Base-by-base conservation (phyloP, 2,329 filamentous ascomycete genomes). In the Trichophyton equinum region DNA sequence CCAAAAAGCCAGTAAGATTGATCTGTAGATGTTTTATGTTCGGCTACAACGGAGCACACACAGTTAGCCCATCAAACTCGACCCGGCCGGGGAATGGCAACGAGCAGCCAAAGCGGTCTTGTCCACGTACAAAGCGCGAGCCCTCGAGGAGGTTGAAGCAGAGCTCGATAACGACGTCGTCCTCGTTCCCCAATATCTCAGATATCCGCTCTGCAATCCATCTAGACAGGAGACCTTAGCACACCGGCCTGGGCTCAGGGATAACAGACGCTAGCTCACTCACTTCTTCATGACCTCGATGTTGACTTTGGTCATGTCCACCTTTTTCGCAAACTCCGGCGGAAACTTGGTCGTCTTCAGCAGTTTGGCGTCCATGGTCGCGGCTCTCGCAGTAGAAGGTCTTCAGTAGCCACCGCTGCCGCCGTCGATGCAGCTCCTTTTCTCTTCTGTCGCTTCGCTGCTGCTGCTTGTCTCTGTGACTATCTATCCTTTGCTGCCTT, bases 201-300 rank as follows among this genome's bases (percentile, higher is more conserved):
- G 87, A 88, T 61, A 99, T 89, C 73, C 87, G 89, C 68, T 86
- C 84, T 3, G 89, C 88, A 72, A 97, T 96, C 94, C 94, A 99
- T 79, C 91, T 96, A 67, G 57, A 51, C 27, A 33, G 40, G 9
- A 2, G 13, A 36, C 9, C 2, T 40, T n/a, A 18, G 18, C 18
- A 49, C 8, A 13, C 27, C 40, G 8, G 9, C 13, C 40, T 20
- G n/a, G 6, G 25, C 56, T 25, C 1, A 18, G 18, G 49, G 15
- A 55, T 33, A n/a, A 22, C 53, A 65, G 40, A 2, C 5, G 18
- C 64, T 55, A 38, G 33, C 7, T 42, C 63, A 76, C 85, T 70
- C 72, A 95, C 89, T 94, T 95, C 81, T 96, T 96, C 85, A 99
- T 95, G 61, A 99, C 89, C 74, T 95, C 90, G 58, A 96, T 80